Evolutionary conservation across 208 protist species (phyloP).

Genomic region (Acanthamoeba sp.): DNA sequence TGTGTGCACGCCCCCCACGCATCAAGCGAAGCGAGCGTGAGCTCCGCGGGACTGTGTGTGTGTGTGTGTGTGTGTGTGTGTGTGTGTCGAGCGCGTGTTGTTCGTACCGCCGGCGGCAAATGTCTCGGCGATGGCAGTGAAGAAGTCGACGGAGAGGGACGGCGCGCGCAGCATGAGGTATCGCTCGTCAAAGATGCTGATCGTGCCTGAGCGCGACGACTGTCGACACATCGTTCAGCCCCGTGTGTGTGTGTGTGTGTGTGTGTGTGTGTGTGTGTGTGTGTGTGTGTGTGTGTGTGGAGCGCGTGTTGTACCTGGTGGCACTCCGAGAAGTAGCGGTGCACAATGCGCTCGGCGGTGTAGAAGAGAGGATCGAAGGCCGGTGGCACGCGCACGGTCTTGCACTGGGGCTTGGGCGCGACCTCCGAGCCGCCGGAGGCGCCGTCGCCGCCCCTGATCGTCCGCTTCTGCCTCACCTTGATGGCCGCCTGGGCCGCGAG

Average conservation of each 20-base stretch:
- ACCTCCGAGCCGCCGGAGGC: background rate
- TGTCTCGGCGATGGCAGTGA: background rate
- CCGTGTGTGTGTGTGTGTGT: too few species aligned
- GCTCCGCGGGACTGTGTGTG: background rate
- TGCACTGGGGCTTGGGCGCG: background rate
- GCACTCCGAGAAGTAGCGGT: background rate
- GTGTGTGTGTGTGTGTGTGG: too few species aligned
- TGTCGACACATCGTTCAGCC: background rate
- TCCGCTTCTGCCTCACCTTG: too few species aligned
- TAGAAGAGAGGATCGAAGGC: constrained; percentile 8
- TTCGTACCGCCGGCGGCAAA: background rate
- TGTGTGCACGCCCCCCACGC: too few species aligned
- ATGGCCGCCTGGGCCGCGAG: too few species aligned
- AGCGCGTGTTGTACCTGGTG: background rate
- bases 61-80: too few species aligned
- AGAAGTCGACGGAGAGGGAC: constrained; percentile 49
- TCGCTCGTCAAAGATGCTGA: constrained; percentile 30
- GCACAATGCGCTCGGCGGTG: background rate
- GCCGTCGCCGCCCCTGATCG: too few species aligned
- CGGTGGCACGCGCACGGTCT: background rate
- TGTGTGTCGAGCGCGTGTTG: background rate
- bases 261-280: too few species aligned
- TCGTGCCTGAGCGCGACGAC: background rate
- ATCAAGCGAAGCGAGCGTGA: background rate
- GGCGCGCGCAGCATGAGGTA: background rate